Percentiles rank a stretch among this genome's conserved stretches.
phyloP scores from a whole-genome alignment of 495 filamentous ascomycete genomes.

The Xylaria telfairii region DNA sequence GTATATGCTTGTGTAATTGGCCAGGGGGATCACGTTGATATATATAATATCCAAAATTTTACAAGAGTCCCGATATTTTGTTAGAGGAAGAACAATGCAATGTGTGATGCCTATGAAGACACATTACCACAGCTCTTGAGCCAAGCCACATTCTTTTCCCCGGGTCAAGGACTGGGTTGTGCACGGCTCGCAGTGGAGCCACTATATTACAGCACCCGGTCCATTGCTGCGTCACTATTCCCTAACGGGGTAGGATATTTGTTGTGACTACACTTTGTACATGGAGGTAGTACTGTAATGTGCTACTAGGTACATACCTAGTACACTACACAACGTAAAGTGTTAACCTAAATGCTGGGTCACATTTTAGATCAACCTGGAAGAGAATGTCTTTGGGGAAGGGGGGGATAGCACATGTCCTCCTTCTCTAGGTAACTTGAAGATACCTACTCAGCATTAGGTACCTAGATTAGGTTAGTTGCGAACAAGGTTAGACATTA shows the following conservation, averaged over 20 bases:
- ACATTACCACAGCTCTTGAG: conserved; percentile 15
- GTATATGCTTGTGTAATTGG: background rate
- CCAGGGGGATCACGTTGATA: background rate
- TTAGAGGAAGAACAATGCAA: background rate
- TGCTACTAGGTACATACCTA: too few relatives aligned
- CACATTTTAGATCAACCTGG: too few relatives aligned
- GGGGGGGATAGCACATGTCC: background rate
- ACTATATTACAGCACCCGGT: conserved; percentile 11
- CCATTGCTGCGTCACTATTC: conserved; percentile 8
- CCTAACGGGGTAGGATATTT: conserved; percentile 1
- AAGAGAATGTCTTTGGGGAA: too few relatives aligned
- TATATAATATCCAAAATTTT: background rate
- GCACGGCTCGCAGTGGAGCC: conserved; percentile 15
- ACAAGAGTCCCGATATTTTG: background rate
- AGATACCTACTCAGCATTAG: background rate
- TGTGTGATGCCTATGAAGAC: conserved; percentile 8
- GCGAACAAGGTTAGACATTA: background rate
- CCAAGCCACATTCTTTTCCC: conserved; percentile 23
- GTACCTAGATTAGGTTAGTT: background rate
- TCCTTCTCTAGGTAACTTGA: background rate
- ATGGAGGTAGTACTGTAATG: too few relatives aligned
- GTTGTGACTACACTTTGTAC: too few relatives aligned
- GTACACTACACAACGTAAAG: too few relatives aligned
- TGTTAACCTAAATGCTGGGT: background rate
- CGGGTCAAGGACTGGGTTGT: conserved; percentile 6